Conservation (phyloP, 179 eudicot species). For the Silene coronaria region DNA sequence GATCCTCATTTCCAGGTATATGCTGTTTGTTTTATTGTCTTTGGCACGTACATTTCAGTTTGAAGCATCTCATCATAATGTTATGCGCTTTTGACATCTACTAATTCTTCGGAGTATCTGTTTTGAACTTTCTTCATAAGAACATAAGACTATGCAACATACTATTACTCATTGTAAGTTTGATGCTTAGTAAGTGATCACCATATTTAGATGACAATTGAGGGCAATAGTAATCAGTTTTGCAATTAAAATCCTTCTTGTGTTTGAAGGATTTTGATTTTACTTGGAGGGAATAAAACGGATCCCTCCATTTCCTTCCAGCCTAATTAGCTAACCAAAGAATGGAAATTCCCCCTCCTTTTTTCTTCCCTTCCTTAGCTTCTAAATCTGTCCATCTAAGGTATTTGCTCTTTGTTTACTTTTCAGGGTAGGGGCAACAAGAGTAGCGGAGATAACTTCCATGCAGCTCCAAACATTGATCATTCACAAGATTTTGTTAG, state of each 20-base stretch:
- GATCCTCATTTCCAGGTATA: conserved; percentile 99
- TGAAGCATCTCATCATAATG: background rate
- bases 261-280: background rate
- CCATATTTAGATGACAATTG: too few species aligned
- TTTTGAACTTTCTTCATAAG: background rate
- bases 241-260: background rate
- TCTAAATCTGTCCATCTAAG: background rate
- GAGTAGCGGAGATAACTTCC: conserved; percentile 96
- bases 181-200: too few species aligned
- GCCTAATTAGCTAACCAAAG: too few species aligned
- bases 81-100: background rate
- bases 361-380: background rate
- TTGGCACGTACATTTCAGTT: background rate
- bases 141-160: background rate
- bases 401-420: conserved; percentile 26
- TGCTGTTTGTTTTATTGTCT: conserved; percentile 6
- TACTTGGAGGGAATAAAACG: background rate
- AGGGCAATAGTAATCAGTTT: too few species aligned
- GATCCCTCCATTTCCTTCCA: too few species aligned
- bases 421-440: conserved; percentile 93
- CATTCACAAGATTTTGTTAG: conserved; percentile 98
- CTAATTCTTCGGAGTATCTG: background rate
- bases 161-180: background rate
- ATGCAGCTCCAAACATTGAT: conserved; percentile 99
- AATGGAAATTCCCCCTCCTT: background rate